Evolutionary conservation across 1,284 basidiomycete genomes (phyloP).

Genomic region (Microbotryum saponariae): DNA sequence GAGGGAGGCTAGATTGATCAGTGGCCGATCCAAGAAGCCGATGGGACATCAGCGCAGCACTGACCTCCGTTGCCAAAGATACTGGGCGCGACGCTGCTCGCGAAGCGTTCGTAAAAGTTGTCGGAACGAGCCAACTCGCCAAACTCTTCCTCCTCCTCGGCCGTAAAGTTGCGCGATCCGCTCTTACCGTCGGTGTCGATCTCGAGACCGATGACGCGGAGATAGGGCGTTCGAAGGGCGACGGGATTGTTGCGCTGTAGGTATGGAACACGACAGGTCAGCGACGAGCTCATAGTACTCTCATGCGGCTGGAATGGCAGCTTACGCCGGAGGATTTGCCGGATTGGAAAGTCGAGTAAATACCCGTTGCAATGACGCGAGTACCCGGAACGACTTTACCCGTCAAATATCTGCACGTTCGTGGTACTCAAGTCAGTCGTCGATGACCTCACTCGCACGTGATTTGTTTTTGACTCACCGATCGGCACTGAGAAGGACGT

Average conservation of each 20-base stretch:
- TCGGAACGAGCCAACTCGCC: constrained; percentile 79
- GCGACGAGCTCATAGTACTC: too few relatives aligned
- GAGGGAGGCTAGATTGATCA: background rate
- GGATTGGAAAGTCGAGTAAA: constrained; percentile 91
- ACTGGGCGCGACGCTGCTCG: constrained; percentile 89
- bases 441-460: background rate
- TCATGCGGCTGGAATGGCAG: background rate
- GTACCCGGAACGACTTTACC: constrained; percentile 91
- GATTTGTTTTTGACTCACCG: constrained; percentile 41
- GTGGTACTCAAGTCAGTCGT: background rate
- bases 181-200: constrained; percentile 60
- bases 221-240: constrained; percentile 86
- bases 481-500: constrained; percentile 89
- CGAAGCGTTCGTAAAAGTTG: constrained; percentile 87
- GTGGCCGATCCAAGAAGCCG: background rate
- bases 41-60: constrained; percentile 34
- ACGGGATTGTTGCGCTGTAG: constrained; percentile 51
- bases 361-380: constrained; percentile 86
- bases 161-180: constrained; percentile 65
- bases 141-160: constrained; percentile 95
- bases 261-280: background rate
- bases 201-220: constrained; percentile 87
- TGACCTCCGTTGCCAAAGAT: constrained; percentile 88
- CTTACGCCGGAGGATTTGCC: constrained; percentile 55
- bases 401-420: constrained; percentile 55